These are phyloP conservation scores for Populus trichocarpa DNA, from an alignment of 441 rosid species.

Conservation along the genomic window DNA sequence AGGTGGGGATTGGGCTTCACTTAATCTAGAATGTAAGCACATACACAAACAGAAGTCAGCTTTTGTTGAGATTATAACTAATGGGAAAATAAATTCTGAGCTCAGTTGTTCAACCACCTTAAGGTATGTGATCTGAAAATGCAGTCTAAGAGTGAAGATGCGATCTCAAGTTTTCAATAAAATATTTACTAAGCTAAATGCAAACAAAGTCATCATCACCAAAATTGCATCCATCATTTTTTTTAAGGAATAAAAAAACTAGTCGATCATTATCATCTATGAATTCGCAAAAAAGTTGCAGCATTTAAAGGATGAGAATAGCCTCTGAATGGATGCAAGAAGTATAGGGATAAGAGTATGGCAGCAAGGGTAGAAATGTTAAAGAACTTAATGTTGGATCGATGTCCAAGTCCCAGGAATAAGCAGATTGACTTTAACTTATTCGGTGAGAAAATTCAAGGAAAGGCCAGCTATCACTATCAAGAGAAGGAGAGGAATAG, in stretches of 20 bases:
- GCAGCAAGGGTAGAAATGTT: background rate
- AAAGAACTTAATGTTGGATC: background rate
- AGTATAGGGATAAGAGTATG: background rate
- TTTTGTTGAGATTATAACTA: background rate
- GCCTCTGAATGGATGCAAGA: background rate
- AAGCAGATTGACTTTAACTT: background rate
- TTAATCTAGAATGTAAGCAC: constrained; percentile 48
- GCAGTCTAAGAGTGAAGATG: background rate
- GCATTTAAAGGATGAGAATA: background rate
- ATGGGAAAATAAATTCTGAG: background rate
- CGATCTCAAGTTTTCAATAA: background rate
- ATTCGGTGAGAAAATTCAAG: background rate
- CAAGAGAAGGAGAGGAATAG: no score
- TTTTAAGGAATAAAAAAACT: background rate
- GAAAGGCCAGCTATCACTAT: background rate
- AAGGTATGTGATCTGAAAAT: no score
- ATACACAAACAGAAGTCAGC: constrained; percentile 10
- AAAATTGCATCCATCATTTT: background rate
- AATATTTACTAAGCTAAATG: constrained; percentile 6
- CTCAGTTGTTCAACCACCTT: no score
- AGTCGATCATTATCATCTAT: background rate
- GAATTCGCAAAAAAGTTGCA: background rate
- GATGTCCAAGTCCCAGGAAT: background rate
- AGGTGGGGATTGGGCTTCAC: constrained; percentile 66
- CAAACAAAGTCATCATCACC: background rate